phyloP scores from a whole-genome alignment of 768 basidiomycete species.

The Hygrocybe punicea region DNA sequence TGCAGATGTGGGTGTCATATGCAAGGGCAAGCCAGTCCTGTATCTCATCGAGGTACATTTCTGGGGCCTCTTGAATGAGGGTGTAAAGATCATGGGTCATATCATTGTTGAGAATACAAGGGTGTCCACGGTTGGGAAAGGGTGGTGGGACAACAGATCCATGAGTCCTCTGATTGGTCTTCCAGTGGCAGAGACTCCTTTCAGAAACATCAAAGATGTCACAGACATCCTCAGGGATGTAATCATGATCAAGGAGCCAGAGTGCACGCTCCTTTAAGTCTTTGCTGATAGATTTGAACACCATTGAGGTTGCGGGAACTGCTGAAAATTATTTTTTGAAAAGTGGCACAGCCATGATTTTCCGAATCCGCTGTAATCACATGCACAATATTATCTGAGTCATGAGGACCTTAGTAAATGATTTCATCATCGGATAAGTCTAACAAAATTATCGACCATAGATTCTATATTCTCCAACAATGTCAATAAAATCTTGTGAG shows the following conservation, averaged over 20 bases:
- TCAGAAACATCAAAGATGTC: conserved; percentile 9
- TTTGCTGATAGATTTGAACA: conserved; percentile 5
- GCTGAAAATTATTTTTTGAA: no score
- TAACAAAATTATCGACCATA: background rate
- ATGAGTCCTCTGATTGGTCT: background rate
- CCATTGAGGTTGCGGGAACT: background rate
- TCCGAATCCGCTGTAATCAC: no score
- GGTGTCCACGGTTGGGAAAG: conserved; percentile 3
- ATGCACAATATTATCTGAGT: no score
- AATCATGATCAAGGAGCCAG: conserved; percentile 5
- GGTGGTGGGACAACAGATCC: background rate
- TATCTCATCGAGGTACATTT: conserved; percentile 23
- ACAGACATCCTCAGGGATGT: background rate
- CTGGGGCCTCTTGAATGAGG: conserved; percentile 11
- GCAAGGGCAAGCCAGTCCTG: conserved; percentile 20
- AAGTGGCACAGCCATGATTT: no score
- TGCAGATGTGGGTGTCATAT: conserved; percentile 16
- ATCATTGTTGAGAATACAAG: conserved; percentile 6
- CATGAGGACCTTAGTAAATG: no score
- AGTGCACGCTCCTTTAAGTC: conserved; percentile 7
- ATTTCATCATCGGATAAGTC: no score
- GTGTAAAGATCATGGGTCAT: conserved; percentile 10
- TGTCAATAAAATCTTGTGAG: background rate
- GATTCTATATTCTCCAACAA: background rate
- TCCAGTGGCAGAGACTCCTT: background rate